phyloP scores from a whole-genome alignment of 768 basidiomycete genomes.

The Rhodotorula diobovata region DNA sequence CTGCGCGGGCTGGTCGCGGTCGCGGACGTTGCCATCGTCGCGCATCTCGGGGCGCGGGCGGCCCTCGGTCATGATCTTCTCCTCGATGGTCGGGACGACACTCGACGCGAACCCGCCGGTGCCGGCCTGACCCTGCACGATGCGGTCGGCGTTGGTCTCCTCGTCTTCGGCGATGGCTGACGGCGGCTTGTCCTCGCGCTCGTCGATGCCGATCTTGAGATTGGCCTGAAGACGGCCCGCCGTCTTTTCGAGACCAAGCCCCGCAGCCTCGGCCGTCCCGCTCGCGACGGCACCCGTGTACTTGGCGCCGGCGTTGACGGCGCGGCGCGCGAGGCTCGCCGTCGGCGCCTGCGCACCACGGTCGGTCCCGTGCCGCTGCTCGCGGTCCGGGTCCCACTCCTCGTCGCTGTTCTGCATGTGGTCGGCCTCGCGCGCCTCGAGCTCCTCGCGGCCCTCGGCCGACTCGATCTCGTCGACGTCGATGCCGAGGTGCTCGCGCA shows the following conservation, averaged over 20 bases:
- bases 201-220: neutral
- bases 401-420: slow-evolving; percentile 49
- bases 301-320: slow-evolving; percentile 21
- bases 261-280: slow-evolving; percentile 17
- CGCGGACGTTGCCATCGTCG: neutral
- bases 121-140: slow-evolving; percentile 45
- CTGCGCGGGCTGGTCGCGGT: slow-evolving; percentile 8
- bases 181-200: neutral
- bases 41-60: slow-evolving; percentile 38
- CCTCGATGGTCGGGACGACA: slow-evolving; percentile 66
- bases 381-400: slow-evolving; percentile 68
- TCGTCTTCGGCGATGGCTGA: neutral
- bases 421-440: slow-evolving; percentile 37
- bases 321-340: slow-evolving; percentile 5
- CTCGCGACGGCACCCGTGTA: slow-evolving; percentile 33
- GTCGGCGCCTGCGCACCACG: slow-evolving; percentile 22
- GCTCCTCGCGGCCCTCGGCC: slow-evolving; percentile 52
- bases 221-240: neutral
- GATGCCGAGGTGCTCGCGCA: slow-evolving; percentile 93
- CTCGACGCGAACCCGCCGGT: slow-evolving; percentile 60
- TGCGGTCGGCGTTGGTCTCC: slow-evolving; percentile 42
- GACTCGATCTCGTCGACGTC: slow-evolving; percentile 73
- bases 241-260: slow-evolving; percentile 12
- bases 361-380: slow-evolving; percentile 44
- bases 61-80: slow-evolving; percentile 59